Evolutionary conservation across 768 basidiomycete genomes (phyloP), one percentile per base, ranked within the genome.

Genomic region (Suillus alpinus): DNA sequence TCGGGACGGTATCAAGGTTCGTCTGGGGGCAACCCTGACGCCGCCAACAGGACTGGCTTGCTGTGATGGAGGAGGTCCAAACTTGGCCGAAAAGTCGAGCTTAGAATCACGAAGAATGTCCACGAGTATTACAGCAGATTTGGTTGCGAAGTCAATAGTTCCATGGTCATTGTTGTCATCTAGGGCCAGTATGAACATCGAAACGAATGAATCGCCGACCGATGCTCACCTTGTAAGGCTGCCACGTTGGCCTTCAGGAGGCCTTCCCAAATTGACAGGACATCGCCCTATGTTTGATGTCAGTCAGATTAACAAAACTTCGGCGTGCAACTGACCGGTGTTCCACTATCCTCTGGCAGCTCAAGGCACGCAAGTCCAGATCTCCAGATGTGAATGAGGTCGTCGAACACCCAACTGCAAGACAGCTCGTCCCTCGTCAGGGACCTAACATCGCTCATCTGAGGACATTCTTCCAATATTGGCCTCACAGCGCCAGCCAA

Each of bases 371-470:
- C 69, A 62, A 82, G 56, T 26, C 81, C 73, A 63, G 77, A 73
- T 69, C 68, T 81, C 87, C 87, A 90, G 5, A 84, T 69, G 6
- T 76, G 74, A 37, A 87, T 69, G 52, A 89, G 62, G 8, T 78
- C 79, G 1, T 80, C 70, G 63, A 86, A 83, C 13, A 86, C 77
- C 76, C 81, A 85, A 6, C 78, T 76, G 58, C 72, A 74, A 18
- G 78, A 71, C 43, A 91, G 68, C 66, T 92, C 88, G 13, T 85
- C 81, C 41, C 76, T 72, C 7, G 79, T 83, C 62, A 92, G 72
- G n/a, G 79, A 71, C 23, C 85, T 77, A 36, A 91, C 73, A 63
- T 88, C 86, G 16, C 76, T 72, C 18, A 85, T 61, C 36, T 77
- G 76, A 0, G 84, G 80, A 43, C 83, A 82, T 64, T 85, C 78